phyloP scores from a whole-genome alignment of 202 grass and related monocot genomes.

The Carex arenaria region DNA sequence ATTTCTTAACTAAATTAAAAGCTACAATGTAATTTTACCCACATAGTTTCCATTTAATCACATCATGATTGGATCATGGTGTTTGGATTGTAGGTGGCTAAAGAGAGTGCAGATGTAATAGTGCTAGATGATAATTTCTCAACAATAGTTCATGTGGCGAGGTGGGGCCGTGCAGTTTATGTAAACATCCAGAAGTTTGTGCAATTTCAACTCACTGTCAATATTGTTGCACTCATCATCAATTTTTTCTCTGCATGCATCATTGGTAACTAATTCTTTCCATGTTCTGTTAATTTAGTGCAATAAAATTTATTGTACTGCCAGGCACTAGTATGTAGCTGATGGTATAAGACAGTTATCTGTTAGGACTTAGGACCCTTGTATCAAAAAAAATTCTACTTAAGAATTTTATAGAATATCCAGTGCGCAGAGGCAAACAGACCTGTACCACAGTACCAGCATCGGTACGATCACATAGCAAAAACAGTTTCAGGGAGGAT shows the following conservation, averaged over 20 bases:
- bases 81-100: constrained; percentile 57
- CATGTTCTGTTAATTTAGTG: background rate
- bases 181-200: constrained; percentile 99
- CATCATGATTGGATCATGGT: background rate
- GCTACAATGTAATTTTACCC: background rate
- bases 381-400: background rate
- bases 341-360: background rate
- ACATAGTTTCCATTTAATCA: background rate
- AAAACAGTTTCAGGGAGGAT: background rate
- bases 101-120: constrained; percentile 85
- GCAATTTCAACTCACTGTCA: constrained; percentile 95
- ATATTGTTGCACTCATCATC: constrained; percentile 85
- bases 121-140: constrained; percentile 88
- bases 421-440: background rate
- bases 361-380: background rate
- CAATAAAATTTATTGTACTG: constrained; percentile 8
- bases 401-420: background rate
- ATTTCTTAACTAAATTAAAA: background rate
- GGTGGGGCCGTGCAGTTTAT: constrained; percentile 88
- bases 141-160: constrained; percentile 75
- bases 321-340: background rate
- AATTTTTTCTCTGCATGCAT: constrained; percentile 90
- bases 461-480: background rate
- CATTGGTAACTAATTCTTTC: constrained; percentile 38
- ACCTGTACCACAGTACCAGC: background rate